Conservation (phyloP, 345 rosid species). For the Populus pruinosa region DNA sequence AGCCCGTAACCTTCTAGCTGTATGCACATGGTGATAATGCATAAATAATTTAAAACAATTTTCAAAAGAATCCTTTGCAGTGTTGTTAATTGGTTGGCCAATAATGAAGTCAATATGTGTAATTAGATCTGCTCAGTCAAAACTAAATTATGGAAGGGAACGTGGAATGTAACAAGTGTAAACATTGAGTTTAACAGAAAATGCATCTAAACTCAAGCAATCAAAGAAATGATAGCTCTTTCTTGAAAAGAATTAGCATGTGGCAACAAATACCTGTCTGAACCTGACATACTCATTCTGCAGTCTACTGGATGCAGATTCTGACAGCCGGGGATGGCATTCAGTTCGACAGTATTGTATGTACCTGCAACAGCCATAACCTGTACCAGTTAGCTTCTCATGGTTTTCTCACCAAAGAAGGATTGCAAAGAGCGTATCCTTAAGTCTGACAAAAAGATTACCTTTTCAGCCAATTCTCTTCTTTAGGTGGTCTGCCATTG, state of each 20-base stretch:
- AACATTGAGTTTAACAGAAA: neutral
- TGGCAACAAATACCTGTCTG: conserved; percentile 57
- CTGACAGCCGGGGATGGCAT: conserved; percentile 84
- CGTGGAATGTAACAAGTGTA: neutral
- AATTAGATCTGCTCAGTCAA: neutral
- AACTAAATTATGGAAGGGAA: neutral
- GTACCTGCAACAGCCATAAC: conserved; percentile 45
- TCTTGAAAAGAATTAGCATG: neutral
- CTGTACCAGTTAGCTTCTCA: conserved; percentile 17
- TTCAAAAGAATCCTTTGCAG: neutral
- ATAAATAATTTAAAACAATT: neutral
- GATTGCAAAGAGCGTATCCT: neutral
- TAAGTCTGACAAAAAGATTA: conserved; percentile 16
- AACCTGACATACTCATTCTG: conserved; percentile 79
- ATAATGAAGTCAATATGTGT: neutral
- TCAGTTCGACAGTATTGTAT: conserved; percentile 76
- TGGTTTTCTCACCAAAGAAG: conserved; percentile 5
- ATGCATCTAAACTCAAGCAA: neutral
- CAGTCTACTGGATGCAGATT: conserved; percentile 63
- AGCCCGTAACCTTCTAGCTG: neutral
- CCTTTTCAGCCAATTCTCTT: conserved; percentile 96
- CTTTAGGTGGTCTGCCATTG: conserved; percentile 57
- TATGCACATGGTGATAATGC: neutral
- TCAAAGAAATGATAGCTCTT: neutral
- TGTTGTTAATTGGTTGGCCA: neutral